These are phyloP conservation scores for Omphalotus guepiniiformis DNA, from an alignment of 768 basidiomycete species.

Conservation along the genomic window DNA sequence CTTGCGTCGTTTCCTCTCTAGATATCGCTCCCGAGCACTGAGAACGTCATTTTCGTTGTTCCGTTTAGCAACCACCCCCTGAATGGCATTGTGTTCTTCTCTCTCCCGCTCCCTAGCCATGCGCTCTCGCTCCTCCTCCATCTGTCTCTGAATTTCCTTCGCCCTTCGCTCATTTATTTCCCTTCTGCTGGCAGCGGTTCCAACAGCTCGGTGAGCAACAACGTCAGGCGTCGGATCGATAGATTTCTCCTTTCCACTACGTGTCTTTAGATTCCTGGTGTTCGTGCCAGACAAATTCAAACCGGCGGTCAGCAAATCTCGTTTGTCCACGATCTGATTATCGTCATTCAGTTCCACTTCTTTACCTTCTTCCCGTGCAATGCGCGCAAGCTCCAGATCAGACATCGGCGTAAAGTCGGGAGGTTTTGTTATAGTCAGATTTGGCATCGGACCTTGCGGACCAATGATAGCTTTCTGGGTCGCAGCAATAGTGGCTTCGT, in stretches of 20 bases:
- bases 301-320: conserved; percentile 87
- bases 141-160: conserved; percentile 72
- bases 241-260: conserved; percentile 21
- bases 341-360: conserved; percentile 94
- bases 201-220: conserved; percentile 71
- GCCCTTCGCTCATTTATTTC: conserved; percentile 85
- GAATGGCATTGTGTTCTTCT: conserved; percentile 60
- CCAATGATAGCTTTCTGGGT: conserved; percentile 57
- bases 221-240: conserved; percentile 28
- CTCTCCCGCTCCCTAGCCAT: conserved; percentile 50
- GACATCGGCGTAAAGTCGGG: conserved; percentile 56
- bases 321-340: conserved; percentile 94
- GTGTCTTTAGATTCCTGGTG: conserved; percentile 63
- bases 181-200: conserved; percentile 70
- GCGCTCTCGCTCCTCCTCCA: conserved; percentile 70
- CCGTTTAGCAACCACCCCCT: conserved; percentile 64
- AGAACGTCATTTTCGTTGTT: conserved; percentile 74
- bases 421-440: conserved; percentile 76
- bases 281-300: conserved; percentile 86
- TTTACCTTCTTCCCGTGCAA: conserved; percentile 72
- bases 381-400: conserved; percentile 68
- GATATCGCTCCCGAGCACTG: conserved; percentile 69
- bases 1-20: conserved; percentile 75
- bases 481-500: conserved; percentile 85
- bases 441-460: conserved; percentile 57